Percentiles rank a stretch among this genome's conserved stretches.
phyloP scores from a whole-genome alignment of 352 stramenopile genomes.

The Elongisporangium senticosum region DNA sequence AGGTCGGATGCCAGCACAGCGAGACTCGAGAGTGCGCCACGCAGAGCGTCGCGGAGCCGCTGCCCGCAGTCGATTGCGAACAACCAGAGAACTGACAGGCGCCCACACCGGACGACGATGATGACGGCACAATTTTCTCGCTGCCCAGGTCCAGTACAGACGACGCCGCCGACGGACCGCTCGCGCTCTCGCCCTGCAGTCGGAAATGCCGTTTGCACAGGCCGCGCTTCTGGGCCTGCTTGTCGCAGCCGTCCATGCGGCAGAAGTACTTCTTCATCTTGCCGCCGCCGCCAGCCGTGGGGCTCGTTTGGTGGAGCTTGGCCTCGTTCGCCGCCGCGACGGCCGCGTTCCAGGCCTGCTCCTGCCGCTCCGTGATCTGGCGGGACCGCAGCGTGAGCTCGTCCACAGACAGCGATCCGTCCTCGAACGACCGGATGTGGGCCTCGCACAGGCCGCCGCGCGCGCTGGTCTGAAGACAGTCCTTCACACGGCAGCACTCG shows the following conservation, averaged over 20 bases:
- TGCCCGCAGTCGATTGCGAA: slow-evolving; percentile 16
- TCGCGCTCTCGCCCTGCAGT: slow-evolving; percentile 21
- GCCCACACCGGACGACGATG: background rate
- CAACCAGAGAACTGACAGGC: slow-evolving; percentile 43
- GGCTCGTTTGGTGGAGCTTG: slow-evolving; percentile 12
- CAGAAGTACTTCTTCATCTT: slow-evolving; percentile 66
- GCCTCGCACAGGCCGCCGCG: slow-evolving; percentile 35
- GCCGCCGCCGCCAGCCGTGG: slow-evolving; percentile 3
- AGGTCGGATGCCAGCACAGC: slow-evolving; percentile 58
- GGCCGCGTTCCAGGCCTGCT: slow-evolving; percentile 13
- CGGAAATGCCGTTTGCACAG: slow-evolving; percentile 66
- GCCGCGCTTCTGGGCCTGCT: slow-evolving; percentile 55
- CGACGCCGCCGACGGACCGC: background rate
- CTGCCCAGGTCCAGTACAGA: background rate
- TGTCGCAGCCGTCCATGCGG: slow-evolving; percentile 49
- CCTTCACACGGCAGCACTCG: slow-evolving; percentile 35
- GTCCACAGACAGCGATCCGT: slow-evolving; percentile 49
- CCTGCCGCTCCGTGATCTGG: slow-evolving; percentile 13
- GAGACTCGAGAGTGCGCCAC: slow-evolving; percentile 36
- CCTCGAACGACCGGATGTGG: slow-evolving; percentile 47
- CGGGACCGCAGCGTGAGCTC: slow-evolving; percentile 44
- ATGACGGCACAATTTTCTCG: background rate
- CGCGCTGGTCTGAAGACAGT: slow-evolving; percentile 20
- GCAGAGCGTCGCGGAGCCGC: slow-evolving; percentile 27
- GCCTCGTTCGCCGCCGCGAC: slow-evolving; percentile 10